Percentiles rank a stretch among this genome's conserved stretches.
Evolutionary conservation across 306 rosid genomes (phyloP).

Genomic region (Fragaria nilgerrensis): DNA sequence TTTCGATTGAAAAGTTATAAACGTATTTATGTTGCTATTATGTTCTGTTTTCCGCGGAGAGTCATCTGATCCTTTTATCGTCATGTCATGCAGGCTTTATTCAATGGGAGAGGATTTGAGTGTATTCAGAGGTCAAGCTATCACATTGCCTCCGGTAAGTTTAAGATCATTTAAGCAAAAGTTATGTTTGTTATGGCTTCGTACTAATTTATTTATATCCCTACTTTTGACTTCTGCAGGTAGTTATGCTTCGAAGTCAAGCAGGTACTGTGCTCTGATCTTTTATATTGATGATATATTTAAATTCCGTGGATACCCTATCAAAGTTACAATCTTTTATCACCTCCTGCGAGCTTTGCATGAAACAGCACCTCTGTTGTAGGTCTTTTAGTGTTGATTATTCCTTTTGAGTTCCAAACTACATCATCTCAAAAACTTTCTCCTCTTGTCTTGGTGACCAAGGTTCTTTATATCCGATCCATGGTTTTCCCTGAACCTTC

Average conservation of each 20-base stretch:
- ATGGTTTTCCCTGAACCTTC: background rate
- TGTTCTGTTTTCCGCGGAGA: background rate
- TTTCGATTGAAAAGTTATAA: background rate
- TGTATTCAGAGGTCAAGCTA: slow-evolving; percentile 28
- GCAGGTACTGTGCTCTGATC: slow-evolving; percentile 30
- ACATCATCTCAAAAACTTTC: background rate
- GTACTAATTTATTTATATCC: background rate
- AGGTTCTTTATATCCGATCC: background rate
- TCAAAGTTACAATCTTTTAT: background rate
- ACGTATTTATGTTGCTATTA: background rate
- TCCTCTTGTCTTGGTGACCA: background rate
- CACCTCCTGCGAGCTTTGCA: background rate
- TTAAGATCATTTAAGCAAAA: background rate
- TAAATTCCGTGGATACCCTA: background rate
- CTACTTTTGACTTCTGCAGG: slow-evolving; percentile 16
- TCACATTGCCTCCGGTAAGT: slow-evolving; percentile 19
- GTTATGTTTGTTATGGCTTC: background rate
- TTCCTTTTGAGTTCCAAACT: background rate
- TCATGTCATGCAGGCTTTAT: slow-evolving; percentile 17
- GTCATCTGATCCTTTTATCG: background rate
- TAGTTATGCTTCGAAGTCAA: slow-evolving; percentile 18
- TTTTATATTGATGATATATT: background rate
- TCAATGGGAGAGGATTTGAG: slow-evolving; percentile 21
- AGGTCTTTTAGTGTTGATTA: background rate
- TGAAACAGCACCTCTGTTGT: background rate